A percentile compares a stretch with the other conserved stretches of the same genome.
These are phyloP conservation scores for Lobulomyces angularis DNA, from an alignment of 192 early-diverging fungal genomes.

Conservation along the genomic window DNA sequence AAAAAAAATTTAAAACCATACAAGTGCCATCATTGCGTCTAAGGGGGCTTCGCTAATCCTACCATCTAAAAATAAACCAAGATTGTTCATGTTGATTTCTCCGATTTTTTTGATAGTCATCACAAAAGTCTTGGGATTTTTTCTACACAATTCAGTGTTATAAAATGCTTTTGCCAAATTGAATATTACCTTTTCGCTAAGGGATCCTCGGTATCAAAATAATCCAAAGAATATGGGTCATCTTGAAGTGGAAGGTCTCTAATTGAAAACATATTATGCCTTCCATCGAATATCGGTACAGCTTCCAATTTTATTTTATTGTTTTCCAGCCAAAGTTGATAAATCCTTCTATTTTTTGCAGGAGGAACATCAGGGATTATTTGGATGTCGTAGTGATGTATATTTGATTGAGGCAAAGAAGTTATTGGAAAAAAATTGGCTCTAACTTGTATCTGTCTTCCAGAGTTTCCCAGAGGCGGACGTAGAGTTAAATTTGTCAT, in stretches of 20 bases:
- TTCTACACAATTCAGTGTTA: conserved; percentile 5
- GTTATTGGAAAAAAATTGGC: conserved; percentile 71
- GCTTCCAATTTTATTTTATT: conserved; percentile 40
- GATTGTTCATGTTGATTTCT: conserved; percentile 46
- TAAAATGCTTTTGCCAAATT: background rate
- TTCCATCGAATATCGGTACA: conserved; percentile 74
- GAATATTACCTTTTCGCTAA: conserved; percentile 5
- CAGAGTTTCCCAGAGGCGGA: conserved; percentile 21
- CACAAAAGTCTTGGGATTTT: conserved; percentile 42
- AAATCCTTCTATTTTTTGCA: conserved; percentile 57
- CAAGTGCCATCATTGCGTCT: conserved; percentile 35
- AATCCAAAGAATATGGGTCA: conserved; percentile 49
- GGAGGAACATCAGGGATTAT: conserved; percentile 70
- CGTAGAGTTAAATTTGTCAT: conserved; percentile 23
- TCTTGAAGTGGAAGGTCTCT: conserved; percentile 39
- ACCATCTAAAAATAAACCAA: conserved; percentile 31
- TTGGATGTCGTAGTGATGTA: conserved; percentile 84
- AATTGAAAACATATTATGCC: conserved; percentile 62
- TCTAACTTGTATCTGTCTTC: conserved; percentile 29
- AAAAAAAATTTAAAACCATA: conserved; percentile 21
- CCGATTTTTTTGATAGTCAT: conserved; percentile 53
- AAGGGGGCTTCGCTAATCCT: conserved; percentile 27
- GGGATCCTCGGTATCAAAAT: conserved; percentile 37
- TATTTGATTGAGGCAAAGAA: conserved; percentile 42
- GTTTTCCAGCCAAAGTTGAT: conserved; percentile 46